These are phyloP conservation scores for Paralagenidium karlingii DNA, from an alignment of 352 stramenopile genomes.

Conservation along the genomic window DNA sequence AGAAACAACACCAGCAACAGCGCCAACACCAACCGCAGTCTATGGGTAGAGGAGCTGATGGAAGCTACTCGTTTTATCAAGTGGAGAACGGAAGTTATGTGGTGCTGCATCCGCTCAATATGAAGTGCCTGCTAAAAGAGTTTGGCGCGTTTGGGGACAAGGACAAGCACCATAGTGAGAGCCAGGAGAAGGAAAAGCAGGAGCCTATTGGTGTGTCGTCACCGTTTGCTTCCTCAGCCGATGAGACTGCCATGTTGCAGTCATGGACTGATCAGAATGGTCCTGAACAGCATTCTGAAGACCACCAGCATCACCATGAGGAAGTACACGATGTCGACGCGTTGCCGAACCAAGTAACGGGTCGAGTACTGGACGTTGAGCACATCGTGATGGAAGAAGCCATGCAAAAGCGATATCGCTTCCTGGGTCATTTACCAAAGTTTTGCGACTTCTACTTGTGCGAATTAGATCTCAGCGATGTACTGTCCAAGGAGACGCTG, in stretches of 20 bases:
- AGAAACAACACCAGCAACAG: constrained; percentile 8
- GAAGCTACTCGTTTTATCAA: constrained; percentile 81
- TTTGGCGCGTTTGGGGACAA: too few relatives aligned
- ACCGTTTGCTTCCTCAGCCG: too few relatives aligned
- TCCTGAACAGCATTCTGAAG: too few relatives aligned
- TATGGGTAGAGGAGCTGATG: constrained; percentile 5
- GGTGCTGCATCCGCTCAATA: constrained; percentile 82
- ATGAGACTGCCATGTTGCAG: too few relatives aligned
- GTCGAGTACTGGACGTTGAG: constrained; percentile 72
- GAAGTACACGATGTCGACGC: background rate
- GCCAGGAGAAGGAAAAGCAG: too few relatives aligned
- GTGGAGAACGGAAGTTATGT: constrained; percentile 75
- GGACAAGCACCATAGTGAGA: too few relatives aligned
- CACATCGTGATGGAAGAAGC: constrained; percentile 82
- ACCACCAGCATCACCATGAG: too few relatives aligned
- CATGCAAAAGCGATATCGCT: constrained; percentile 71
- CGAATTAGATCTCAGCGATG: constrained; percentile 63
- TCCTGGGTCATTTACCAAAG: constrained; percentile 71
- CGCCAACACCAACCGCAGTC: constrained; percentile 4
- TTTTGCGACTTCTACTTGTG: constrained; percentile 84
- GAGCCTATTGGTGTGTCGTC: too few relatives aligned
- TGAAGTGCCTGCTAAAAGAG: constrained; percentile 81
- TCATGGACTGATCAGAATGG: too few relatives aligned
- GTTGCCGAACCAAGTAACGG: constrained; percentile 14
- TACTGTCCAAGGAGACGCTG: constrained; percentile 56